Percentiles rank a stretch among this genome's conserved stretches.
Conservation (phyloP, 176 grass and related monocot species). For the Zoysia japonica region DNA sequence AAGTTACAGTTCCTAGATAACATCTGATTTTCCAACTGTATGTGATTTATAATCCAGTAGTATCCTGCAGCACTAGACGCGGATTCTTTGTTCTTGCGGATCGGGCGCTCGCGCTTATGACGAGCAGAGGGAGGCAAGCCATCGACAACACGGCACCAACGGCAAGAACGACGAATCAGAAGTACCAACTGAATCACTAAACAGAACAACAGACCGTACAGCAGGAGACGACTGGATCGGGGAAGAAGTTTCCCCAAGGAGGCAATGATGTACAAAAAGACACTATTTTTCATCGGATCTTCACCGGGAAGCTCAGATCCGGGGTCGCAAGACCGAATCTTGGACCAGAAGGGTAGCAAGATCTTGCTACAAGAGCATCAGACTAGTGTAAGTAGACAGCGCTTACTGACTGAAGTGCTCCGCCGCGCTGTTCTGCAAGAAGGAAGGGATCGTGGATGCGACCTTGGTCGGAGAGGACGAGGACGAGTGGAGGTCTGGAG, state of each 20-base stretch:
- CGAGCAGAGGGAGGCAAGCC: neutral
- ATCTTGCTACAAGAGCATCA: conserved; percentile 16
- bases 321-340: conserved; percentile 1
- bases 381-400: neutral
- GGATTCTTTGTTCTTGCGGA: neutral
- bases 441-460: neutral
- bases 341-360: neutral
- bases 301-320: conserved; percentile 7
- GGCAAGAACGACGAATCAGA: neutral
- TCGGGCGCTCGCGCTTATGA: neutral
- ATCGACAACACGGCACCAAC: neutral
- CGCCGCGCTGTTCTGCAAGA: neutral
- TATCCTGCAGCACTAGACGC: neutral
- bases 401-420: conserved; percentile 3
- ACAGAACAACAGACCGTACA: neutral
- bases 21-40: neutral
- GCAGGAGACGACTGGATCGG: neutral
- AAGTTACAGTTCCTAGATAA: conserved; percentile 5
- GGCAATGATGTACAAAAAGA: neutral
- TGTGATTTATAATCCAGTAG: neutral
- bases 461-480: conserved; percentile 9
- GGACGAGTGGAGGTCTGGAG: neutral
- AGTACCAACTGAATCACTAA: neutral
- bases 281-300: conserved; percentile 16
- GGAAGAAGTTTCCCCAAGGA: neutral